phyloP scores from a whole-genome alignment of 495 filamentous ascomycete species.

The Penicillium verhagenii region DNA sequence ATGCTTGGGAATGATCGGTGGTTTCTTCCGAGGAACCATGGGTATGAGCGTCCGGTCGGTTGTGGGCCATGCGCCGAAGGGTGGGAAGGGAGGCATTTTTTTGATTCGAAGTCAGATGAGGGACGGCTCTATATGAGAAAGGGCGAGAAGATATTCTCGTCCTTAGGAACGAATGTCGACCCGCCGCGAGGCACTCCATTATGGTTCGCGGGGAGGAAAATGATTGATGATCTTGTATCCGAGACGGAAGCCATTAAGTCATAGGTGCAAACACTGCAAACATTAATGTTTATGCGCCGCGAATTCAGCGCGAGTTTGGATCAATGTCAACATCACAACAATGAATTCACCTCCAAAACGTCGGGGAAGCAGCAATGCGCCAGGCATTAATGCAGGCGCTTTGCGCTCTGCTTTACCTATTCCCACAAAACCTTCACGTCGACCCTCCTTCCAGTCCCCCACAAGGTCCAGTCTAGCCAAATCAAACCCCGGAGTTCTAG shows the following conservation, averaged over 20 bases:
- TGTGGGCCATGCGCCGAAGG: slow-evolving; percentile 24
- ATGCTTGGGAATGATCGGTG: slow-evolving; percentile 26
- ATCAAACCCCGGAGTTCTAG: slow-evolving; percentile 59
- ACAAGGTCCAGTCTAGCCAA: slow-evolving; percentile 63
- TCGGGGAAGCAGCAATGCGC: slow-evolving; percentile 53
- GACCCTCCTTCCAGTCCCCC: slow-evolving; percentile 64
- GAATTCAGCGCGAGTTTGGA: slow-evolving; percentile 6
- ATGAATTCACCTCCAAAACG: slow-evolving; percentile 58
- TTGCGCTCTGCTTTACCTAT: slow-evolving; percentile 28
- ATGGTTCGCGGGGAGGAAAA: slow-evolving; percentile 12
- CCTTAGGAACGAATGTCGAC: slow-evolving; percentile 20
- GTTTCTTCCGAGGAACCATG: slow-evolving; percentile 12
- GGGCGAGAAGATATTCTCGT: not conserved
- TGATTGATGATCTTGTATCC: slow-evolving; percentile 11
- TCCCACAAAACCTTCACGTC: slow-evolving; percentile 26
- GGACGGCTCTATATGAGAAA: not conserved
- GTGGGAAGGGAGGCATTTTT: slow-evolving; percentile 23
- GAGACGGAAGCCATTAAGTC: slow-evolving; percentile 26
- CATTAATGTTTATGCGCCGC: slow-evolving; percentile 29
- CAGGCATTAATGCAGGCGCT: slow-evolving; percentile 24
- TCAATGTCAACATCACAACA: slow-evolving; percentile 11
- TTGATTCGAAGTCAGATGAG: slow-evolving; percentile 5
- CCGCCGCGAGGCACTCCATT: slow-evolving; percentile 33
- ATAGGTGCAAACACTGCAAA: slow-evolving; percentile 47
- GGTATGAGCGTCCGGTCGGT: slow-evolving; percentile 9